Conservation (phyloP, 306 rosid species). For the Aeschynomene evenia region DNA sequence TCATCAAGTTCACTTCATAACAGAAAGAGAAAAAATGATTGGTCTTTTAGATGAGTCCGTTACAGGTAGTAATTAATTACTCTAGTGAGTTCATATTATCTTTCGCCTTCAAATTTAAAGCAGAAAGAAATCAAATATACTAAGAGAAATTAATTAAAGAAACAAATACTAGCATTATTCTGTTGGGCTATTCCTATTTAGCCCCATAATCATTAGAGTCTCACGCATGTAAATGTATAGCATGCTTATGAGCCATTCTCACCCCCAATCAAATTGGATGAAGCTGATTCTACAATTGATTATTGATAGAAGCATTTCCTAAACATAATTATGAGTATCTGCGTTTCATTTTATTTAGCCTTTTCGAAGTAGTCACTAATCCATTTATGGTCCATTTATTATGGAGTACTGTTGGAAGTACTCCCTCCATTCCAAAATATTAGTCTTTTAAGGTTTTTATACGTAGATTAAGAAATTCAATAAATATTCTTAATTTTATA, state of each 20-base stretch:
- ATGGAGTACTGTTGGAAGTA: too few species aligned
- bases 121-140: background rate
- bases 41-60: slow-evolving; percentile 25
- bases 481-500: too few species aligned
- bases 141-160: background rate
- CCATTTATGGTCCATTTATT: background rate
- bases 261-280: slow-evolving; percentile 5
- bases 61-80: background rate
- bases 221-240: background rate
- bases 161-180: background rate
- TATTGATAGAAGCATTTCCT: background rate
- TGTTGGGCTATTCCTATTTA: background rate
- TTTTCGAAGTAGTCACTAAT: background rate
- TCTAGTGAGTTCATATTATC: background rate
- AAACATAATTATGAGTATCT: slow-evolving; percentile 19
- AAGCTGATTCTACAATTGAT: slow-evolving; percentile 6
- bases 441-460: too few species aligned
- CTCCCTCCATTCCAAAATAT: too few species aligned
- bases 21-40: slow-evolving; percentile 6
- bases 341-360: background rate
- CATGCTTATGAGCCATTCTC: background rate
- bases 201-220: slow-evolving; percentile 7
- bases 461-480: too few species aligned
- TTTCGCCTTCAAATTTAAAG: slow-evolving; percentile 3
- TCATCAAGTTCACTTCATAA: slow-evolving; percentile 25